A percentile compares a stretch with the other conserved stretches of the same genome.
phyloP scores from a whole-genome alignment of 228 moss, liverwort and hornwort species.

The Sphagnum fallax region DNA sequence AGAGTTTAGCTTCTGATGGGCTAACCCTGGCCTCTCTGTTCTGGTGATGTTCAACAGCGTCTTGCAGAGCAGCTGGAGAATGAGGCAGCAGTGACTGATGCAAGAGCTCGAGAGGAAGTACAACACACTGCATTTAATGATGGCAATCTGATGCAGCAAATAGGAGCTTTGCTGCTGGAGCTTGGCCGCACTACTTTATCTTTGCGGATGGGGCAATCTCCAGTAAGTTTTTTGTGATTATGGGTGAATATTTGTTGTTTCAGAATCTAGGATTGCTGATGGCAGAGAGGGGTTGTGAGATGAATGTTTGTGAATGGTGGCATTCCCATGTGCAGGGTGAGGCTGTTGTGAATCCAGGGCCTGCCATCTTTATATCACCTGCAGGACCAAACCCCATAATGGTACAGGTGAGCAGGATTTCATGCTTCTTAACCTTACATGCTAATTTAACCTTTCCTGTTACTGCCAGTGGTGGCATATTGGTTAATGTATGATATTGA shows the following conservation, averaged over 20 bases:
- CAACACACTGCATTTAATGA: slow-evolving; percentile 70
- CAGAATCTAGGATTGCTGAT: no score
- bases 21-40: no score
- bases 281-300: no score
- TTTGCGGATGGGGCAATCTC: slow-evolving; percentile 86
- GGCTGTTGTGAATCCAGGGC: slow-evolving; percentile 81
- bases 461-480: no score
- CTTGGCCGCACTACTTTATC: slow-evolving; percentile 85
- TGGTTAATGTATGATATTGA: no score
- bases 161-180: slow-evolving; percentile 92
- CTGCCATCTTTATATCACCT: slow-evolving; percentile 92
- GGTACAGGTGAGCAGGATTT: slow-evolving; percentile 65
- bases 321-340: slow-evolving; percentile 50
- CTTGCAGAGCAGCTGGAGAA: slow-evolving; percentile 82
- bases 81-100: slow-evolving; percentile 58
- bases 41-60: slow-evolving; percentile 25
- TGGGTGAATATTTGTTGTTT: no score
- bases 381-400: slow-evolving; percentile 98
- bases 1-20: no score
- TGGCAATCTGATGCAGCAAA: slow-evolving; percentile 95
- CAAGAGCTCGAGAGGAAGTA: slow-evolving; percentile 53
- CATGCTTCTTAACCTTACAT: neutral
- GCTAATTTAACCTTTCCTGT: no score
- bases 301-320: no score
- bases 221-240: slow-evolving; percentile 40